Base-by-base conservation (phyloP, 2,329 filamentous ascomycete species). In the Coniella lustricola region DNA sequence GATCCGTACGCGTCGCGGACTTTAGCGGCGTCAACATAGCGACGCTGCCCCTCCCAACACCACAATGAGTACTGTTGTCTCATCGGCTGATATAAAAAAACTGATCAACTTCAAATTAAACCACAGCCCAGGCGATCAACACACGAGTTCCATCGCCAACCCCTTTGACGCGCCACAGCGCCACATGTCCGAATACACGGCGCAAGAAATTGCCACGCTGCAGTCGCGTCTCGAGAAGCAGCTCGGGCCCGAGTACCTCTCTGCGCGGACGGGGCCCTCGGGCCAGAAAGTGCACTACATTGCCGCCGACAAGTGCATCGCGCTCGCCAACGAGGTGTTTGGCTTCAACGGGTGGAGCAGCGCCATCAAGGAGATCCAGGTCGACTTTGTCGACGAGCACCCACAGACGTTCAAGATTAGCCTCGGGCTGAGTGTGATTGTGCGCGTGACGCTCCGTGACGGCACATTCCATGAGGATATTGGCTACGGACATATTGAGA, bases 321-420 rank as follows among this genome's bases (percentile, higher is more conserved):
- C 87, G 50, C 83, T 96, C 45, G 90, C 90, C 46, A 96, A 96
- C 60, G 88, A 96, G 64, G 84, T 96, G 1, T 95, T 96, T 69
- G 90, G 90, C 9, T 96, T 96, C 73, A 95, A 96, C 68, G 90
- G 90, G 59, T 98, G 93, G 93, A 95, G 88, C 9, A 95, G 88
- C 48, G 85, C 86, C n/a, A 93, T 98, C 51, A 87, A 91, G 62
- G 90, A 94, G 62, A 86, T 96, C 33, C 86, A 95, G 62, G 87
- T 97, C 51, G 93, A 98, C 66, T 97, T 94, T 66, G 88, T 93
- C 52, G 91, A 97, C 61, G 90, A 96, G 67, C 83, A 85, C 59
- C 77, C 82, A 14, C 78, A 84, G 59, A 90, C 82, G 8, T 77
- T 84, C 52, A 91, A 84, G 63, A 82, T 96, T 58, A 90, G 79